Base-by-base conservation (phyloP, 148 eudicot species). In the Mesembryanthemum crystallinum region DNA sequence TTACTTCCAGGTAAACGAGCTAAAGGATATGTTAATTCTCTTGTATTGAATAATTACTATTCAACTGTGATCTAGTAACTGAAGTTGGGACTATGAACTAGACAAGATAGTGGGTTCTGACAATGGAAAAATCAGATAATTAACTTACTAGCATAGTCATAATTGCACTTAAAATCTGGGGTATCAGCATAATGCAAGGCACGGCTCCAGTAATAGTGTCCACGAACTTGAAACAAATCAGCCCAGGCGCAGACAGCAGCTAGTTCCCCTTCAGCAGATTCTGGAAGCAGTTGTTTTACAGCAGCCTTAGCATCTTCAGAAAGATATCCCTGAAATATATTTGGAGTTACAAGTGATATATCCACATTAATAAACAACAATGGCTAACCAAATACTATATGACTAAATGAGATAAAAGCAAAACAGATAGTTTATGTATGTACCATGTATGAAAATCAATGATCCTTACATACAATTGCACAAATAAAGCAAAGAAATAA, bases 121-220 rank as follows among this genome's bases (percentile, higher is more conserved):
- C 57, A 33, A 66, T 25, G 15, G 64, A 28, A 39, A 64, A 32
- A 30, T 47, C 29, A 42, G 43, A 35, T 42, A 65, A 6, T n/a
- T 25, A 33, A 81, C 97, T 92, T 92, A 95, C 97, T 83, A 82
- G 81, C 73, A 78, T 92, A 95, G 29, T 85, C 73, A 72, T 95
- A 95, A 81, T 92, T 88, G 79, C 99, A 95, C 84, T 89, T 88
- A 77, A 89, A 95, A 83, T 95, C 99, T 69, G 96, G 99, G 13
- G 99, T 95, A 85, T 95, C 97, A 65, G 88, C 83, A 77, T 83
- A 95, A 84, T 95, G 99, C 68, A 95, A 84, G 29, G 88, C 82
- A 58, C 87, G 88, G 69, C 92, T 95, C 99, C 99, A 95, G 42
- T 73, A 91, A 58, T 77, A 89, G 68, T 89, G 93, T 77, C 74